Evolutionary conservation across 345 rosid species (phyloP), one percentile per base, ranked within the genome.

Genomic region (Iberis pinnata): DNA sequence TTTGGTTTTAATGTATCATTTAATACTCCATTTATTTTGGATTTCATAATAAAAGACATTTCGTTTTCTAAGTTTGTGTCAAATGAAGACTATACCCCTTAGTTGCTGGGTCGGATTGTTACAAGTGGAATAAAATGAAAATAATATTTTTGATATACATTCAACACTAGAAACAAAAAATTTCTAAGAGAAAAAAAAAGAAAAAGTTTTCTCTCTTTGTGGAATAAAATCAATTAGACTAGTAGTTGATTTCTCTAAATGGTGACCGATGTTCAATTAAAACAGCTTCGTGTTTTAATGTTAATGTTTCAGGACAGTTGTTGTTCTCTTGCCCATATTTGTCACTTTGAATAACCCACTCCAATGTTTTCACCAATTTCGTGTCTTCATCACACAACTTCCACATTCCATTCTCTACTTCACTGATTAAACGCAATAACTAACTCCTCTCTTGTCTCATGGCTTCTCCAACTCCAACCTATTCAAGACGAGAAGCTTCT

Each of bases 401-500:
- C 50, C 60, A 53, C 59, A 85, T 71, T 43, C 60, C 73, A 56
- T 75, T 74, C 39, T 65, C 75, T 35, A 78, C 12, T 25, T 50
- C 72, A 25, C 26, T 43, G 12, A 88, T 37, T 18, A 78, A 64
- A 47, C 67, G 60, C 52, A 49, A 26, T 10, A 85, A 75, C 53
- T 37, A 60, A 43, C 57, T 53, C 35, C 67, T 81, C 73, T 89
- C 86, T 48, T 61, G 69, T 59, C 66, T 86, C 61, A 80, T 50
- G 49, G 67, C 60, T 61, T 89, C 90, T 60, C 72, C 90, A 36
- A 77, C 68, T 57, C 73, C 86, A 8, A 75, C 85, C 53, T 89
- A 84, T 36, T 80, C 84, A 68, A 89, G 85, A 77, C 86, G 90
- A 53, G 95, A 86, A 44, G 82, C 82, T 78, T 89, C 97, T 36